Evolutionary conservation across 2,329 filamentous ascomycete genomes (phyloP).

Genomic region (Colletotrichum sp.): DNA sequence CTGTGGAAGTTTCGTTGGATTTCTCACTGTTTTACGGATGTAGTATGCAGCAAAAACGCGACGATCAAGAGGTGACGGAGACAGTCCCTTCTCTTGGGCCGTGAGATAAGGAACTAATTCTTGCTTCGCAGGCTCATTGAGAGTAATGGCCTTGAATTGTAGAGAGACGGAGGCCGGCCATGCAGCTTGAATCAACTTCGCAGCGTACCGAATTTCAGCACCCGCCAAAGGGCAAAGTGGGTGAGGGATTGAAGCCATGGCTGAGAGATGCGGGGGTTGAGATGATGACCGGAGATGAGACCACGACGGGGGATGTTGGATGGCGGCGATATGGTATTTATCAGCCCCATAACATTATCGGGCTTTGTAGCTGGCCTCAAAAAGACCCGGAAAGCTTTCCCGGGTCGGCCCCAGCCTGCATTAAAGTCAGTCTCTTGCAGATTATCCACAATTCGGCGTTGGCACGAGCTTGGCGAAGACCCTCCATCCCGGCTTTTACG

Average conservation of each 20-base stretch:
- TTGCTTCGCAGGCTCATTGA: conserved; percentile 60
- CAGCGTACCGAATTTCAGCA: conserved; percentile 58
- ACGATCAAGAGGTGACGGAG: conserved; percentile 40
- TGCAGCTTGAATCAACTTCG: conserved; percentile 50
- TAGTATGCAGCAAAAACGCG: conserved; percentile 63
- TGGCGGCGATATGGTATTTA: not conserved
- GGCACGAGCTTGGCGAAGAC: not conserved
- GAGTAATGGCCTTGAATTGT: conserved; percentile 67
- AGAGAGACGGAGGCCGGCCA: conserved; percentile 61
- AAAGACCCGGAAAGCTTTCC: not conserved
- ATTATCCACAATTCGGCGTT: not conserved
- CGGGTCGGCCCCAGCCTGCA: not conserved
- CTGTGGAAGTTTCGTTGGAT: not conserved
- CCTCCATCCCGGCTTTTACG: not conserved
- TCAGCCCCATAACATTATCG: not conserved
- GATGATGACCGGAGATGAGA: not conserved
- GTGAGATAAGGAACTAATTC: conserved; percentile 55
- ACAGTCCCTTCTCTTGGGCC: conserved; percentile 46
- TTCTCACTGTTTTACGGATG: conserved; percentile 60
- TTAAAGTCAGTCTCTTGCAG: not conserved
- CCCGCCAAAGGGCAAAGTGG: conserved; percentile 64
- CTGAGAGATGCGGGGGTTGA: not conserved
- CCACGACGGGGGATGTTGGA: not conserved
- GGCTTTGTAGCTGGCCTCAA: conserved; percentile 9
- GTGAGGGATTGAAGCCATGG: conserved; percentile 37